Base-by-base conservation (phyloP, 306 rosid species). In the Senna tora region DNA sequence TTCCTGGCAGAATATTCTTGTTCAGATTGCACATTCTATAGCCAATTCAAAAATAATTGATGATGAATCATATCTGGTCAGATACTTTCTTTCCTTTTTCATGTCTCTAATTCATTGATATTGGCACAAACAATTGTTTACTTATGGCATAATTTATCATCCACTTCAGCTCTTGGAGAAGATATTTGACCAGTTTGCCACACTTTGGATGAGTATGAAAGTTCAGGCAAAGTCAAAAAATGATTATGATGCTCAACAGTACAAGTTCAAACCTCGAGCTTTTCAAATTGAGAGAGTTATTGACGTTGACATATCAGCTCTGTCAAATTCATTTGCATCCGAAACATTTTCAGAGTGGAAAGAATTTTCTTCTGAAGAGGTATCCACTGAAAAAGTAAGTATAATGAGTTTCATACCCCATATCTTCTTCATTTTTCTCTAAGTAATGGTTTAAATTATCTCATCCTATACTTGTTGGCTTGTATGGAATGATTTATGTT, bases 181-280 rank as follows among this genome's bases (percentile, higher is more conserved):
- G 72, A 82, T 86, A 57, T 89, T 91, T 78, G 75, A 81, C 2
- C 81, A 75, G 75, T 87, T 89, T 86, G 77, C 97, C 47, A 63
- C 74, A 49, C 83, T 84, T 58, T 94, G 97, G 97, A 84, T 80
- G 84, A 51, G 73, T 22, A 77, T 81, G 84, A 91, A 87, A 84
- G 80, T 65, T 67, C 60, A 79, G 33, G 67, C 78, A 13, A 94
- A 82, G 66, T 77, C 87, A 68, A 82, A 73, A 74, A 87, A 89
- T 41, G 91, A 91, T 49, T 9, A 33, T 61, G 81, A 83, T 53
- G 81, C 97, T 39, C 88, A 84, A 75, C 81, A 75, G 73, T 91
- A 78, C 89, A 91, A 86, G 79, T 89, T 91, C 60, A 91, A 77
- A 78, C 82, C 94, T 68, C 95, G 97, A 53, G 85, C 67, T 3